Base-by-base conservation (phyloP, 495 filamentous ascomycete genomes). In the Penicillium egyptiacum region DNA sequence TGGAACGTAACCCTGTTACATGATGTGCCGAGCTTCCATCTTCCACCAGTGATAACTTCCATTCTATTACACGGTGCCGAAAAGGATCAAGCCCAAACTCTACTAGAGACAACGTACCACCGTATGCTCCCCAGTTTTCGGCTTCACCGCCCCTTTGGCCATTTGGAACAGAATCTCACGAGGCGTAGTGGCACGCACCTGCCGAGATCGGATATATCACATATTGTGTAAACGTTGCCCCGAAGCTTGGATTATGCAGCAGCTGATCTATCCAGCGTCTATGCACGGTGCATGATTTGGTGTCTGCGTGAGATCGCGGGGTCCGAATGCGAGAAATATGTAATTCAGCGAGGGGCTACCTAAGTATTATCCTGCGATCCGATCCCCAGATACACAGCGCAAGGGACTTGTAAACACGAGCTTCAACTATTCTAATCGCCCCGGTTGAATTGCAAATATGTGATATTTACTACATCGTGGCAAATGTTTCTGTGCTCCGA, bases 61-160 rank as follows among this genome's bases (percentile, higher is more conserved):
- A 6, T 26, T 30, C 14, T n/a, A n/a, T 45, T 45, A 45, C 28
- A 55, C 53, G 14, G 20, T 11, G 10, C 31, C 23, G 51, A 45
- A 19, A 26, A 19, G 22, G 28, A 26, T 35, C 23, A 33, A 55
- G 28, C 26, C 31, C 23, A 41, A 52, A 52, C 50, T 42, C 17
- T 53, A 39, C 26, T 19, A 35, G 31, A 37, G 6, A 50, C 35
- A 43, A 52, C 40, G 43, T 59, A 45, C 39, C 39, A 51, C 53
- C 30, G 26, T 37, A 41, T 26, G 12, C n/a, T 52, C 50, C 22
- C 50, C 37, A 43, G 35, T 30, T 30, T 20, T 42, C 19, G 28
- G 46, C 51, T 55, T 66, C 64, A 68, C 65, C 65, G 65, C 65
- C 60, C 50, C 55, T 67, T 60, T 39, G 19, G 39, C 22, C 12